phyloP scores from a whole-genome alignment of 345 rosid species.

The Eutrema yunnanense region DNA sequence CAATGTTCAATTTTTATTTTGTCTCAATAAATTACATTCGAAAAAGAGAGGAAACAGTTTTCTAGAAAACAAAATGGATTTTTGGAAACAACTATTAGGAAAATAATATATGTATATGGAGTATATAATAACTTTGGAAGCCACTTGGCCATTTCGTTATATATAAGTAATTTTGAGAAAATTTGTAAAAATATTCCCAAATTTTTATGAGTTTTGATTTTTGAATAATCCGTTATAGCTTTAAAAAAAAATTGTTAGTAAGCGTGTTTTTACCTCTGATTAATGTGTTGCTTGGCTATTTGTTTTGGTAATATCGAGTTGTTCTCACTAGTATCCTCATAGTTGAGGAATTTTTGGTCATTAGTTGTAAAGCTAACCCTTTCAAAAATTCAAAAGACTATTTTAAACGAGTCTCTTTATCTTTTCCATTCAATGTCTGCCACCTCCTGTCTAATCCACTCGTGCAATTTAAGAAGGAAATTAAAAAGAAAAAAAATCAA shows the following conservation, averaged over 20 bases:
- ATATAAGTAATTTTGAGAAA: neutral
- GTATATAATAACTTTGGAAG: neutral
- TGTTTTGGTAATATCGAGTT: too few species aligned
- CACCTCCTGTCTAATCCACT: conserved; percentile 27
- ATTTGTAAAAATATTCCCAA: too few species aligned
- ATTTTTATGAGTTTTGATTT: too few species aligned
- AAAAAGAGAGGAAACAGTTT: neutral
- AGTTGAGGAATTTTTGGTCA: too few species aligned
- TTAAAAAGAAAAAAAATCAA: neutral
- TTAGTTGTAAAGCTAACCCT: too few species aligned
- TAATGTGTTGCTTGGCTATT: too few species aligned
- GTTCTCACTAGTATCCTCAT: too few species aligned
- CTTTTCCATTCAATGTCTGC: conserved; percentile 27
- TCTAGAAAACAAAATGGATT: neutral
- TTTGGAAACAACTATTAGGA: neutral
- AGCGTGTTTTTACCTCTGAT: too few species aligned
- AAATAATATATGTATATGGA: neutral
- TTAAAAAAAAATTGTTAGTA: too few species aligned
- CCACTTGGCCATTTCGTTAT: neutral
- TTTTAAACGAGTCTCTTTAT: conserved; percentile 18
- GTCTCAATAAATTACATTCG: neutral
- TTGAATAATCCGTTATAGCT: too few species aligned
- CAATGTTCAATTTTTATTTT: neutral
- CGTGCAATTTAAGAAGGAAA: conserved; percentile 19
- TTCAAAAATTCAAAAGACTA: neutral